Percentiles rank a stretch among this genome's conserved stretches.
phyloP scores from a whole-genome alignment of 2,329 filamentous ascomycete genomes.

The Orbilia ellipsospora region DNA sequence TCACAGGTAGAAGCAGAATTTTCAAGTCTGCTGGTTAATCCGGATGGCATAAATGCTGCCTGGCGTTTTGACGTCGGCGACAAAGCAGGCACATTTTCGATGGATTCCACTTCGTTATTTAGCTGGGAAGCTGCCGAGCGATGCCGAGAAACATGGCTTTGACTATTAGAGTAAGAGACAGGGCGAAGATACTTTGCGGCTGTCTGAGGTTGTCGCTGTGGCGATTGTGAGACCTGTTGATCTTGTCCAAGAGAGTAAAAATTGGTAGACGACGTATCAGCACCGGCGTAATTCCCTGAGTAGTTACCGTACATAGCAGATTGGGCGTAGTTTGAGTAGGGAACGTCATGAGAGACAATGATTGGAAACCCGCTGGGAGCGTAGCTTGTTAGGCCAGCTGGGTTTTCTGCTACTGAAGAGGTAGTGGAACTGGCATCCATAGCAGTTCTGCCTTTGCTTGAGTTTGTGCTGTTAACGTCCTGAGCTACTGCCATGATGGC shows the following conservation, averaged over 20 bases:
- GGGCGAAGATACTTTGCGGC: constrained; percentile 48
- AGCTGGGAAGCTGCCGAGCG: constrained; percentile 37
- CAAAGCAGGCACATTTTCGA: constrained; percentile 58
- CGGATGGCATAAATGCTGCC: constrained; percentile 5
- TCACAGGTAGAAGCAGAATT: constrained; percentile 57
- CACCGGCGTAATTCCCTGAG: constrained; percentile 21
- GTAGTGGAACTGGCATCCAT: constrained; percentile 15
- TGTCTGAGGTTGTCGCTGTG: constrained; percentile 50
- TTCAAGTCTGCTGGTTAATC: constrained; percentile 10
- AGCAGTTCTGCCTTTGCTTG: constrained; percentile 22
- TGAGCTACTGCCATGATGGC: constrained; percentile 44
- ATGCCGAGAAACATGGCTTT: constrained; percentile 37
- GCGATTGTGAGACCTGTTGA: constrained; percentile 39
- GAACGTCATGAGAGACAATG: constrained; percentile 48
- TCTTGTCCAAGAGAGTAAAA: constrained; percentile 45
- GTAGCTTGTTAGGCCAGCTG: constrained; percentile 38
- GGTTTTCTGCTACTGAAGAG: constrained; percentile 33
- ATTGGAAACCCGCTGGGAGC: constrained; percentile 41
- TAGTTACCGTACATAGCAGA: constrained; percentile 49
- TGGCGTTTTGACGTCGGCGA: constrained; percentile 57
- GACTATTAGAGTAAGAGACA: constrained; percentile 34
- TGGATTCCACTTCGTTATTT: constrained; percentile 50
- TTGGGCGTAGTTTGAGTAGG: constrained; percentile 47
- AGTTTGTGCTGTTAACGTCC: constrained; percentile 13
- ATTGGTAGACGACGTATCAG: constrained; percentile 21